A percentile compares a stretch with the other conserved stretches of the same genome.
Conservation (phyloP, 2,329 filamentous ascomycete species). For the Parastagonospora nodorum region DNA sequence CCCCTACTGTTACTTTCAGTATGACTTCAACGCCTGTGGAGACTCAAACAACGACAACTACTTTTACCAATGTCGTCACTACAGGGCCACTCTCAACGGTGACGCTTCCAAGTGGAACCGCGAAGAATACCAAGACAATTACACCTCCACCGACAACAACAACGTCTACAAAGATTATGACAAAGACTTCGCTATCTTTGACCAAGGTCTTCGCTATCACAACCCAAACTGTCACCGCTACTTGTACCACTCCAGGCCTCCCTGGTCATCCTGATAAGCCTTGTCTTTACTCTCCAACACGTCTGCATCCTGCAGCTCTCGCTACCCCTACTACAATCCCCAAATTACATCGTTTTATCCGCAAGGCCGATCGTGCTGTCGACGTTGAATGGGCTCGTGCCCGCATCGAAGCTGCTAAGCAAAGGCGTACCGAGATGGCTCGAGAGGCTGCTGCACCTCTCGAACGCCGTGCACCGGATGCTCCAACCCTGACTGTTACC, state of each 20-base stretch:
- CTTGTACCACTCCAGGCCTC: conserved; percentile 43
- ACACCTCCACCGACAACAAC: conserved; percentile 34
- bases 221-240: conserved; percentile 45
- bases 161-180: conserved; percentile 31
- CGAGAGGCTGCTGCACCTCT: conserved; percentile 19
- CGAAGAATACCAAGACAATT: conserved; percentile 37
- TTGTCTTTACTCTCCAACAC: conserved; percentile 42
- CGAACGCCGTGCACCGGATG: conserved; percentile 44
- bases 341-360: conserved; percentile 27
- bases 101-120: conserved; percentile 40
- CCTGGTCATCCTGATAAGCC: conserved; percentile 40
- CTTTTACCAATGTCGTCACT: conserved; percentile 29
- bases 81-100: conserved; percentile 35
- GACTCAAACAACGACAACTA: conserved; percentile 31
- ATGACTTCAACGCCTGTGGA: conserved; percentile 35
- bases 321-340: conserved; percentile 32
- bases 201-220: conserved; percentile 33
- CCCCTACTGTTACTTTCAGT: conserved; percentile 40
- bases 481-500: conserved; percentile 41
- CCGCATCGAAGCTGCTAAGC: conserved; percentile 42
- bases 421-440: conserved; percentile 29
- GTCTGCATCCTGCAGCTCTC: conserved; percentile 36
- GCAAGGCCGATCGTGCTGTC: conserved; percentile 34
- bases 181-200: conserved; percentile 30
- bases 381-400: conserved; percentile 42